Base-by-base conservation (phyloP, 2,329 filamentous ascomycete species). In the Colletotrichum truncatum region DNA sequence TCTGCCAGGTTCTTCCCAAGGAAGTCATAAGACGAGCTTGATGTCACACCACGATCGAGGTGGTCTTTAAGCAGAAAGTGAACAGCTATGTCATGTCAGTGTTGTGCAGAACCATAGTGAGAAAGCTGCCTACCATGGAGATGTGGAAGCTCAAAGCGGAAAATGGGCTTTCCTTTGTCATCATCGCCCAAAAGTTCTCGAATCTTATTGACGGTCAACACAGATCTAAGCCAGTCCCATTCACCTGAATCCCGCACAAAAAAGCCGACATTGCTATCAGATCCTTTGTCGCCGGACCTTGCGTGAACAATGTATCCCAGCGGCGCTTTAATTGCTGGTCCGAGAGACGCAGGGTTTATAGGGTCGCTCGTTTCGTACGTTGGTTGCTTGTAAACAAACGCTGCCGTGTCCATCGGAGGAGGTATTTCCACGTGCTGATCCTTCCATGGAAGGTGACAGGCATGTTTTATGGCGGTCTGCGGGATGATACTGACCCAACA, bases 21-120 rank as follows among this genome's bases (percentile, higher is more conserved):
- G 25, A 82, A 73, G 41, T 79, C 76, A 8, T 68, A 68, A 23
- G 68, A 68, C n/a, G 68, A 68, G 46, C 66, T 67, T 6, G 67
- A 68, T 21, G 63, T 41, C 8, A 70, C 68, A 1, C 69, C 69
- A 3, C 69, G 52, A 36, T 70, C 69, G 9, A 70, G 61, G 67
- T 83, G 81, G 67, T 84, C 82, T 58, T 82, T 76, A 21, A 84
- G 69, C 39, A 83, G 68, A 64, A 77, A 78, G 55, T 77, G 76
- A 34, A 77, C 75, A 8, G 73, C 34, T 30, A 4, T 4, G 14
- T 7, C 5, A 34, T 18, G 30, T 57, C 32, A 57, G 54, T 30
- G 2, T 25, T 10, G 10, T 3, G 3, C 5, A 2, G 11, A 3
- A 10, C 8, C 12, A 26, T 4, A 5, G 23, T n/a, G 7, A 8